Conservation (phyloP, 2,329 filamentous ascomycete genomes). For the Epichloe gansuensis region DNA sequence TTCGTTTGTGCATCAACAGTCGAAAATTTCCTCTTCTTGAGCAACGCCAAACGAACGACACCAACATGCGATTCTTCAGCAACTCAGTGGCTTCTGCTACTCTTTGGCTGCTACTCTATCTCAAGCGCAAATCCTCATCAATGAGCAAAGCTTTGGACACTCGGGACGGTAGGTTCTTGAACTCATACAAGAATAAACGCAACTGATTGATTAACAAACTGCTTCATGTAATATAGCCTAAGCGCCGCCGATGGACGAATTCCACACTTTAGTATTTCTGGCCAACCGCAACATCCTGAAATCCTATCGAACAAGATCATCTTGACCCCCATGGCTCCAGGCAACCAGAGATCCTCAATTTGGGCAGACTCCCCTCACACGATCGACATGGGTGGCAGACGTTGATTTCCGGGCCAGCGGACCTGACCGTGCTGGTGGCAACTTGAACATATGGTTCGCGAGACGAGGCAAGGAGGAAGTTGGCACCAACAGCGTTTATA, state of each 20-base stretch:
- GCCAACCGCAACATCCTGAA: constrained; percentile 43
- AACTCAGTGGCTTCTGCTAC: constrained; percentile 23
- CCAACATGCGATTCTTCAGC: constrained; percentile 4
- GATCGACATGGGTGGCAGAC: constrained; percentile 67
- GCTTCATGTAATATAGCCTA: background rate
- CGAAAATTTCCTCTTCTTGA: background rate
- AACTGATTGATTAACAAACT: background rate
- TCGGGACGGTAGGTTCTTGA: constrained; percentile 39
- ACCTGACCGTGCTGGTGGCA: constrained; percentile 73
- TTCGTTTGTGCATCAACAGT: background rate
- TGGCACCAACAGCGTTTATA: constrained; percentile 70
- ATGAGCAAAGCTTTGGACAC: constrained; percentile 68
- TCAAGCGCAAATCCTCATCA: constrained; percentile 55
- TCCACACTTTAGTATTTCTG: constrained; percentile 42
- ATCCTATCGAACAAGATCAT: constrained; percentile 82
- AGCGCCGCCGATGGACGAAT: constrained; percentile 23
- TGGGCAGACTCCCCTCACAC: constrained; percentile 59
- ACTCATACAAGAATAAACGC: background rate
- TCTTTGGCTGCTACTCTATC: constrained; percentile 34
- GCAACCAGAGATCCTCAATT: constrained; percentile 70
- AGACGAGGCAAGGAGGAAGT: constrained; percentile 54
- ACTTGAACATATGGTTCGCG: constrained; percentile 87
- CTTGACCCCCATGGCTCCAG: constrained; percentile 77
- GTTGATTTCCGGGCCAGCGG: constrained; percentile 82
- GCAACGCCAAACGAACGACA: background rate